Percentiles rank a stretch among this genome's conserved stretches.
Conservation (phyloP, 495 filamentous ascomycete species). For the Penicillium soppii region DNA sequence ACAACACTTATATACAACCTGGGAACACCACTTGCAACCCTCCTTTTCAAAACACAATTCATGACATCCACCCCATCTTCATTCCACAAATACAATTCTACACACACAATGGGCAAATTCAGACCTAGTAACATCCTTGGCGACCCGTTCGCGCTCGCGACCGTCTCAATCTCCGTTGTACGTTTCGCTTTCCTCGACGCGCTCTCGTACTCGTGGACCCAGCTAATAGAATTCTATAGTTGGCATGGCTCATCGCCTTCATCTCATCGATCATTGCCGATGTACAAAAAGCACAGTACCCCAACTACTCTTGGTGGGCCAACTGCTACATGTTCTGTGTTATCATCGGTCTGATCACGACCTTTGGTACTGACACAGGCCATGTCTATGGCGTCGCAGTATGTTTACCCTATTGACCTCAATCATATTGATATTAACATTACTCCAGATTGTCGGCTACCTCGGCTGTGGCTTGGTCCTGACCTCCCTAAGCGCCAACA, state of each 20-base stretch:
- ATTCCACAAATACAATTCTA: conserved; percentile 1
- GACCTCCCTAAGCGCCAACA: conserved; percentile 79
- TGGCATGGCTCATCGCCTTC: conserved; percentile 93
- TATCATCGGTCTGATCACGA: conserved; percentile 74
- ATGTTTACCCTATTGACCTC: conserved; percentile 32
- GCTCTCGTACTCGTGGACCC: background rate
- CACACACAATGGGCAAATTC: conserved; percentile 55
- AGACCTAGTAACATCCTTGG: conserved; percentile 86
- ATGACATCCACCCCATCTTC: background rate
- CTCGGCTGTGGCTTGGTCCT: conserved; percentile 78
- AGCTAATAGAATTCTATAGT: conserved; percentile 49
- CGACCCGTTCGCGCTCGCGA: conserved; percentile 94
- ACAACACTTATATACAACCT: conserved; percentile 1
- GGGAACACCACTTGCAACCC: background rate
- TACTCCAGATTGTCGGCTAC: conserved; percentile 72
- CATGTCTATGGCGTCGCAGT: conserved; percentile 88
- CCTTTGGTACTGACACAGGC: conserved; percentile 77
- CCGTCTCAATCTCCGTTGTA: conserved; percentile 88
- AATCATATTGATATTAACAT: conserved; percentile 12
- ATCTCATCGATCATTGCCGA: conserved; percentile 79
- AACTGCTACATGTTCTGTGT: conserved; percentile 80
- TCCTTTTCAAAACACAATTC: background rate
- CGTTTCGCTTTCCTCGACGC: conserved; percentile 31
- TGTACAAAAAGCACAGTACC: conserved; percentile 54
- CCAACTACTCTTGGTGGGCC: conserved; percentile 89